These are phyloP conservation scores for Xylaria curta DNA, from an alignment of 495 filamentous ascomycete genomes.

Conservation along the genomic window DNA sequence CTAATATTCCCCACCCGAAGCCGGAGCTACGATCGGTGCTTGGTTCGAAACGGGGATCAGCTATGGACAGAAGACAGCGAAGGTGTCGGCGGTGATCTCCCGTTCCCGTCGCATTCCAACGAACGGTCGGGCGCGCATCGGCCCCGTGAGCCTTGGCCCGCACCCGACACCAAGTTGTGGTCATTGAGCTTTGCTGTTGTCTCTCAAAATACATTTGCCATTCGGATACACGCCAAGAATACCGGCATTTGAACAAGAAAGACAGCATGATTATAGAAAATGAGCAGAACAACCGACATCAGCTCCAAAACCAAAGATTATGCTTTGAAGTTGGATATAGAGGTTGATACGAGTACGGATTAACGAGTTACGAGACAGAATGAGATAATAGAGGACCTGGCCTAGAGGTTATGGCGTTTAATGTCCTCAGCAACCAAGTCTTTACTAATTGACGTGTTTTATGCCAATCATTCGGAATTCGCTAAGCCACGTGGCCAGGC, in stretches of 20 bases:
- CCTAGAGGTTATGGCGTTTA: neutral
- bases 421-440: neutral
- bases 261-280: neutral
- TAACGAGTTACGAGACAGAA: conserved; percentile 5
- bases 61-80: neutral
- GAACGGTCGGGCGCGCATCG: neutral
- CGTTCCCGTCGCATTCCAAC: neutral
- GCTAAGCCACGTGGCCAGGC: neutral
- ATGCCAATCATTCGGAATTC: neutral
- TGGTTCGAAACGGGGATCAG: neutral
- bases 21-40: neutral
- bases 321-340: neutral
- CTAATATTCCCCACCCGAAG: neutral
- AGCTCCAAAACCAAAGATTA: neutral
- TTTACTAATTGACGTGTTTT: neutral
- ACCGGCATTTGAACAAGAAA: neutral
- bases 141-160: neutral
- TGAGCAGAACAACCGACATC: neutral
- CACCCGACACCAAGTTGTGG: neutral
- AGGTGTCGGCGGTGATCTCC: neutral
- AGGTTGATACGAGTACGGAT: neutral
- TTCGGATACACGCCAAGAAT: neutral
- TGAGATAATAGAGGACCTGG: neutral
- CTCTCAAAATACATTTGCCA: neutral
- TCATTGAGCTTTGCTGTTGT: neutral